Conservation (phyloP, 768 basidiomycete species). For the Sarcomyxa edulis region DNA sequence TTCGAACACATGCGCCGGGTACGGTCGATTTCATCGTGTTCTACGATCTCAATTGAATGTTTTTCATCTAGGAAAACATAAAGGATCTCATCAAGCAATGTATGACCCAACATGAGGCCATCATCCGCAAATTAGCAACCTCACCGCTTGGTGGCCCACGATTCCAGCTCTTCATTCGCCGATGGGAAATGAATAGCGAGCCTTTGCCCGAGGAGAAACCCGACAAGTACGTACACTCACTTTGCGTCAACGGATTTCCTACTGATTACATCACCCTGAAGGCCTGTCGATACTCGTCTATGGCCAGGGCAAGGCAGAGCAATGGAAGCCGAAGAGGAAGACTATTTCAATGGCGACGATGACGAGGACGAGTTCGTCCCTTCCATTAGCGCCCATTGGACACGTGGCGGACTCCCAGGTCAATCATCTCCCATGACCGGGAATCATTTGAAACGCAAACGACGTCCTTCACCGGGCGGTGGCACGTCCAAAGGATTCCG, state of each 20-base stretch:
- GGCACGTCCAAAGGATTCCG: constrained; percentile 41
- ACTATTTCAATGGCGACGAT: constrained; percentile 89
- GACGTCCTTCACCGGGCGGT: constrained; percentile 39
- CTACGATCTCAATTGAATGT: background rate
- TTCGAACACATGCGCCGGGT: constrained; percentile 91
- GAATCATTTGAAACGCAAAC: constrained; percentile 52
- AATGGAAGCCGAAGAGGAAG: constrained; percentile 79
- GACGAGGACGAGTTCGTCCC: constrained; percentile 47
- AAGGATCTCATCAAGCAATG: constrained; percentile 81
- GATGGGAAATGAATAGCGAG: constrained; percentile 92
- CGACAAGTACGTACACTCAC: constrained; percentile 40
- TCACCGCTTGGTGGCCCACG: constrained; percentile 57
- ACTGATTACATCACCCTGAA: constrained; percentile 15
- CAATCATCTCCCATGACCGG: constrained; percentile 26
- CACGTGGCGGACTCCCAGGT: constrained; percentile 22
- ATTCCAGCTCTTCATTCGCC: constrained; percentile 67
- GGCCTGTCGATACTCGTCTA: constrained; percentile 33
- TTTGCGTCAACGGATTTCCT: constrained; percentile 5
- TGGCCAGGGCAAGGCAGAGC: constrained; percentile 42
- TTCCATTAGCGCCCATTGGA: constrained; percentile 33
- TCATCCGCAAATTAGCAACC: constrained; percentile 59
- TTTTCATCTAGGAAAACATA: constrained; percentile 65
- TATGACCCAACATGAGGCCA: constrained; percentile 69
- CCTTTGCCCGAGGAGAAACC: constrained; percentile 55
- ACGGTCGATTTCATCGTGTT: constrained; percentile 18